phyloP scores from a whole-genome alignment of 2,329 filamentous ascomycete genomes.

The Cyphellophora europaea region DNA sequence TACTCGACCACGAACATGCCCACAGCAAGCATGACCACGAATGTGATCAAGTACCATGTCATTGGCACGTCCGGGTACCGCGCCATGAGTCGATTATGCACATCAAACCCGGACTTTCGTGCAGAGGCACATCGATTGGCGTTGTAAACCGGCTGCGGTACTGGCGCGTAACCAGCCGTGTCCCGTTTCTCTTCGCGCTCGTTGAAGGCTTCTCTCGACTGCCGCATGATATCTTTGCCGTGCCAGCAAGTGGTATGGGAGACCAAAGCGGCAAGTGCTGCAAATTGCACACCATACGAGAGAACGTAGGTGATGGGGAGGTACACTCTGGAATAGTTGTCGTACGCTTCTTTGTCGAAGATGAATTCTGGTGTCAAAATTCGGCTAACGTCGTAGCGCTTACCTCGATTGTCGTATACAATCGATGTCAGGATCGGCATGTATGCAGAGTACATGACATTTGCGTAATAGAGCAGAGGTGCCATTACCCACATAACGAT shows the following conservation, averaged over 20 bases:
- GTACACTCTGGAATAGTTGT: constrained; percentile 74
- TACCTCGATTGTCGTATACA: constrained; percentile 77
- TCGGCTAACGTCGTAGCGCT: constrained; percentile 69
- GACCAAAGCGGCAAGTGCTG: constrained; percentile 66
- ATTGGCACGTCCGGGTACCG: constrained; percentile 74
- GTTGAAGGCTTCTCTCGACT: constrained; percentile 61
- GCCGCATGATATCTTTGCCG: constrained; percentile 68
- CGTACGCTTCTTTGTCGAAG: constrained; percentile 68
- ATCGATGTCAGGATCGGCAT: constrained; percentile 78
- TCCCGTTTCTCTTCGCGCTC: constrained; percentile 46
- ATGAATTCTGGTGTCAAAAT: constrained; percentile 70
- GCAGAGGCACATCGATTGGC: constrained; percentile 3
- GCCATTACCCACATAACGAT: constrained; percentile 79
- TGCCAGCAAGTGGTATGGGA: constrained; percentile 81
- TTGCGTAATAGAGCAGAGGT: constrained; percentile 66
- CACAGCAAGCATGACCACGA: constrained; percentile 64
- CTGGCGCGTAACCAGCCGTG: constrained; percentile 45
- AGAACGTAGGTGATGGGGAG: constrained; percentile 80
- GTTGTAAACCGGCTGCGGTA: constrained; percentile 24
- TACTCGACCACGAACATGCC: constrained; percentile 81
- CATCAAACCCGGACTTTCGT: constrained; percentile 53
- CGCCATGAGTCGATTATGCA: constrained; percentile 76
- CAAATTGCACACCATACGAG: constrained; percentile 80
- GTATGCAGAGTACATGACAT: constrained; percentile 70
- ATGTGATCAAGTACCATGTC: constrained; percentile 70